A percentile compares a stretch with the other conserved stretches of the same genome.
Evolutionary conservation across 345 rosid species (phyloP).

Genomic region (Gossypium raimondii): DNA sequence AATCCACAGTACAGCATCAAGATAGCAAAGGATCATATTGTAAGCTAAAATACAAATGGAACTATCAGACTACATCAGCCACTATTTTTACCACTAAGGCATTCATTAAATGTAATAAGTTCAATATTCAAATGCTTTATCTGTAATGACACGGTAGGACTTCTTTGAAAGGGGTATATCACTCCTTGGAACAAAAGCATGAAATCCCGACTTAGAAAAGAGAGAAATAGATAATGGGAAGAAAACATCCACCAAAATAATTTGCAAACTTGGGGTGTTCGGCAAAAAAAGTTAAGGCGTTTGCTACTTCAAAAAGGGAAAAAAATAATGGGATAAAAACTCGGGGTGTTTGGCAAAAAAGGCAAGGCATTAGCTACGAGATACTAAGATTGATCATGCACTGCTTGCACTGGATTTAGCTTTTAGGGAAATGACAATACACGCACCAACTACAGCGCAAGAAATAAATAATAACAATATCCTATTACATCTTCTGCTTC

Average conservation of each 20-base stretch:
- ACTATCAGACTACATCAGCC: background rate
- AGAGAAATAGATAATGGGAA: background rate
- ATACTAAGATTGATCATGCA: background rate
- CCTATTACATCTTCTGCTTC: constrained; percentile 10
- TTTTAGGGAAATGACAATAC: background rate
- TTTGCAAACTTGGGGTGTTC: background rate
- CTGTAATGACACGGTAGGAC: background rate
- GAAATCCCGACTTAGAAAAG: background rate
- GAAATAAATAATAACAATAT: constrained; percentile 5
- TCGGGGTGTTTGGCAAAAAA: background rate
- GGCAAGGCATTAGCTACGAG: background rate
- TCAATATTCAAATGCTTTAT: background rate
- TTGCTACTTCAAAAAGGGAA: too few relatives aligned
- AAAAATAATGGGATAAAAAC: too few relatives aligned
- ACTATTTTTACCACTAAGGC: background rate
- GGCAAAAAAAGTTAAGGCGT: too few relatives aligned
- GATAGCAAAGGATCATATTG: background rate
- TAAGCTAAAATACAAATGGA: background rate
- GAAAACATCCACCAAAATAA: background rate
- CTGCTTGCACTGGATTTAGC: background rate
- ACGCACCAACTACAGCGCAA: background rate
- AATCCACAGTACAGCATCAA: background rate
- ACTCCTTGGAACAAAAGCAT: background rate
- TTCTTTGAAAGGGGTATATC: background rate
- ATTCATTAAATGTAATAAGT: background rate